These are phyloP conservation scores for Megacollybia marginata DNA, from an alignment of 768 basidiomycete species.

Conservation along the genomic window DNA sequence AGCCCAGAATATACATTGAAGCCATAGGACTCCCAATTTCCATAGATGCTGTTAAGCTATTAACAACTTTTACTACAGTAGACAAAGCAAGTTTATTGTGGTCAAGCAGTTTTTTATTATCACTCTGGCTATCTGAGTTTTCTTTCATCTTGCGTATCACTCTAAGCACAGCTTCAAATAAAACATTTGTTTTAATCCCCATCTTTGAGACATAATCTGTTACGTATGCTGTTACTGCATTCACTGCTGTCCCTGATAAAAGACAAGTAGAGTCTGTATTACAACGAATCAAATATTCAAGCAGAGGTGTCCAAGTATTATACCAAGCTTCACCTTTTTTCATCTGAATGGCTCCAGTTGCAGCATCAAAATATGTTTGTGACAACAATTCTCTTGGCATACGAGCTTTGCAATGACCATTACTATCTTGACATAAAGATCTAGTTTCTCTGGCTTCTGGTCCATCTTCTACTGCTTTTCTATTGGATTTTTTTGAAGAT, in stretches of 20 bases:
- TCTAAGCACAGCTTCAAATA: constrained; percentile 20
- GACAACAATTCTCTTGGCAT: too few species aligned
- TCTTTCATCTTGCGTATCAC: too few species aligned
- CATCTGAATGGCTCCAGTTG: constrained; percentile 18
- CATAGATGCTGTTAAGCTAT: constrained; percentile 7
- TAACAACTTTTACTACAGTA: constrained; percentile 18
- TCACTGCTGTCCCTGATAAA: constrained; percentile 27
- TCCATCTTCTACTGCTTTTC: too few species aligned
- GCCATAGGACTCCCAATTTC: neutral
- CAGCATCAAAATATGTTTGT: neutral
- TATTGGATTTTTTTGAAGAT: too few species aligned
- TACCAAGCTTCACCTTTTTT: constrained; percentile 25
- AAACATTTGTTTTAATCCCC: constrained; percentile 21
- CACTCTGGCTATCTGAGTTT: constrained; percentile 14
- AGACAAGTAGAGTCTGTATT: constrained; percentile 28
- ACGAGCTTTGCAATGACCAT: too few species aligned
- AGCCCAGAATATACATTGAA: neutral
- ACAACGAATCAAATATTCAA: constrained; percentile 23
- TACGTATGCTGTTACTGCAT: constrained; percentile 27
- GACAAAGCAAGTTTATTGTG: constrained; percentile 12
- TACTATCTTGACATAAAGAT: too few species aligned
- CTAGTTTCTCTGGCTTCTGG: too few species aligned
- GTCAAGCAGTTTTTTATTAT: too few species aligned
- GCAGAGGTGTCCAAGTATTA: constrained; percentile 11
- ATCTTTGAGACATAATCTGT: constrained; percentile 31